These are phyloP conservation scores for Pleurotus djamor DNA, from an alignment of 768 basidiomycete genomes.

Conservation along the genomic window DNA sequence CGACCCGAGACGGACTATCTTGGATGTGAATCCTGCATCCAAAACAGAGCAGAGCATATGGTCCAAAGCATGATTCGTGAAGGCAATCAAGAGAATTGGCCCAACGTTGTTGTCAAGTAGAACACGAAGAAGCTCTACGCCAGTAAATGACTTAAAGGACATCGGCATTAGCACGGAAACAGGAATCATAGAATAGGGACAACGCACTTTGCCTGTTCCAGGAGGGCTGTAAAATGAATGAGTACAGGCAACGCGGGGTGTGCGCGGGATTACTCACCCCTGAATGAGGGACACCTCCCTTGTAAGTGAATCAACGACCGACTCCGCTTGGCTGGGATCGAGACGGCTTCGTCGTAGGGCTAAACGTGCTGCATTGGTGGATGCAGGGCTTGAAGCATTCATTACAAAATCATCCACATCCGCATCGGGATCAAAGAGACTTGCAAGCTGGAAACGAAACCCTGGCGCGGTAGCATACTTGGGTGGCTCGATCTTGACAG, in stretches of 20 bases:
- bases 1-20: constrained; percentile 70
- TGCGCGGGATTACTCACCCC: constrained; percentile 49
- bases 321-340: constrained; percentile 71
- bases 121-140: constrained; percentile 66
- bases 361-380: constrained; percentile 44
- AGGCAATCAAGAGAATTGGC: constrained; percentile 56
- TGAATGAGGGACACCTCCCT: constrained; percentile 69
- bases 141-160: constrained; percentile 53
- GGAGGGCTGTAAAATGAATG: constrained; percentile 49
- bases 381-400: constrained; percentile 34
- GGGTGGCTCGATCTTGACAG: constrained; percentile 44
- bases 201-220: constrained; percentile 69
- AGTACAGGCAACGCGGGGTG: neutral
- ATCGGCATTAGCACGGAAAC: constrained; percentile 5
- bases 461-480: constrained; percentile 49
- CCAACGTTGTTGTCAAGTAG: constrained; percentile 49
- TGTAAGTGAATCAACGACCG: constrained; percentile 58
- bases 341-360: constrained; percentile 51
- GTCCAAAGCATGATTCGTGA: constrained; percentile 81
- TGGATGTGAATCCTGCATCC: constrained; percentile 59
- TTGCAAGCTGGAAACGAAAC: constrained; percentile 55
- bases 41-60: constrained; percentile 67
- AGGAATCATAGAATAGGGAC: neutral
- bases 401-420: constrained; percentile 38
- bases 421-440: constrained; percentile 42